Percentiles rank a stretch among this genome's conserved stretches.
Conservation (phyloP, 169 alveolate species). For the Cardiosporidium cionae region DNA sequence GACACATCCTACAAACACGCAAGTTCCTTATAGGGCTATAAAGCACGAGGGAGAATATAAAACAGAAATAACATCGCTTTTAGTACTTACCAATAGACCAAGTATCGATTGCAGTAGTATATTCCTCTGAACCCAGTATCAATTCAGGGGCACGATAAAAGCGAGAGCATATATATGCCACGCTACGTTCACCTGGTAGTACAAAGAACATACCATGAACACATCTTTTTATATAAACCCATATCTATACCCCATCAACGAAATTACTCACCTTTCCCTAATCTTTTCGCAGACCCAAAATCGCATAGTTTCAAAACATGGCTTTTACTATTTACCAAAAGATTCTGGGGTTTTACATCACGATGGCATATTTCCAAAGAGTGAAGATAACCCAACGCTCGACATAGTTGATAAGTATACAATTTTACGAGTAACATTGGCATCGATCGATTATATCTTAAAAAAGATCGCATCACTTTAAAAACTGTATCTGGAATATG, state of each 20-base stretch:
- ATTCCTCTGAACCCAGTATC: conserved; percentile 94
- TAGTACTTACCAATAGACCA: conserved; percentile 97
- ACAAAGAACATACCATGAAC: too few relatives aligned
- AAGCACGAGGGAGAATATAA: too few relatives aligned
- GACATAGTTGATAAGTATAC: conserved; percentile 85
- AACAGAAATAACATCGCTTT: too few relatives aligned
- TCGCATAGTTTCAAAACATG: conserved; percentile 90
- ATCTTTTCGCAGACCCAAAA: conserved; percentile 94
- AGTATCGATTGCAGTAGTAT: conserved; percentile 91
- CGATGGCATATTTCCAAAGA: conserved; percentile 90
- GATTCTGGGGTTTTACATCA: conserved; percentile 98
- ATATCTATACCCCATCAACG: too few relatives aligned
- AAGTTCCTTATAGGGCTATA: too few relatives aligned
- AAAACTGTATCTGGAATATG: conserved; percentile 92
- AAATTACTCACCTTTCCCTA: conserved; percentile 74
- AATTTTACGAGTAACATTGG: conserved; percentile 83
- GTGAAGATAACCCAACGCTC: conserved; percentile 92
- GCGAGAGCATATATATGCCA: conserved; percentile 87
- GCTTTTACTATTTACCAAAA: conserved; percentile 84
- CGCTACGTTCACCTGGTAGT: conserved; percentile 36
- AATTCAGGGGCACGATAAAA: conserved; percentile 99
- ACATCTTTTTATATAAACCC: too few relatives aligned
- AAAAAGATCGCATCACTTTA: conserved; percentile 78
- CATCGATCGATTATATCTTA: conserved; percentile 69
- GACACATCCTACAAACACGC: conserved; percentile 81